Percentiles rank a stretch among this genome's conserved stretches.
Conservation (phyloP, 176 grass and related monocot genomes). For the Avena sativa region DNA sequence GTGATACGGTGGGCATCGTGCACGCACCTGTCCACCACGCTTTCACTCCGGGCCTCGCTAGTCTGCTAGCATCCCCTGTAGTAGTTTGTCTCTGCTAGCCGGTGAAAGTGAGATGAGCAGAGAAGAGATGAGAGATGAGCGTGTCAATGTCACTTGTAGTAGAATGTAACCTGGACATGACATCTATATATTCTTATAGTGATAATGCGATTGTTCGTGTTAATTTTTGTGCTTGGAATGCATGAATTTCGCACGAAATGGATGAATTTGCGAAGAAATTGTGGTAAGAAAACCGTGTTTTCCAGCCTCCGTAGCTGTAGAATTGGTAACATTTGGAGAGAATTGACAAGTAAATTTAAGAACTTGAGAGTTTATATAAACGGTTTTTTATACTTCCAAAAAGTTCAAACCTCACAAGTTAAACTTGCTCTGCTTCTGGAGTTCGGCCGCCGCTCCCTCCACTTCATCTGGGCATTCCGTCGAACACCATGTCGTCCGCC, state of each 20-base stretch:
- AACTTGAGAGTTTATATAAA: not conserved
- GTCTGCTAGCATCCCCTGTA: conserved; percentile 63
- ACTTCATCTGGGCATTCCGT: conserved; percentile 33
- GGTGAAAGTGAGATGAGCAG: not conserved
- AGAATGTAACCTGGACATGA: conserved; percentile 47
- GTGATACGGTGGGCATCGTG: conserved; percentile 97
- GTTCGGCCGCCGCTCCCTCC: not conserved
- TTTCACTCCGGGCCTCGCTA: conserved; percentile 78
- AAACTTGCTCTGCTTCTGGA: too few relatives aligned
- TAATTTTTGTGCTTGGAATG: not conserved
- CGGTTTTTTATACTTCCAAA: not conserved
- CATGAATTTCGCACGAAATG: not conserved
- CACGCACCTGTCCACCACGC: conserved; percentile 69
- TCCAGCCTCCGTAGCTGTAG: not conserved
- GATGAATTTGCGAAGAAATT: not conserved
- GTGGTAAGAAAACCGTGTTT: not conserved
- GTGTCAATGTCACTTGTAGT: conserved; percentile 24
- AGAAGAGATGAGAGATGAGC: conserved; percentile 6
- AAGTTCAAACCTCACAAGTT: too few relatives aligned
- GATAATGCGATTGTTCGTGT: not conserved
- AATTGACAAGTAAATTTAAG: not conserved
- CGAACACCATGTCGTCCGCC: conserved; percentile 42
- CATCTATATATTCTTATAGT: conserved; percentile 43
- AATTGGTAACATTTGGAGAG: not conserved
- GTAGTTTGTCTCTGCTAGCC: not conserved